phyloP scores from a whole-genome alignment of 345 rosid species.

The Populus euphratica region DNA sequence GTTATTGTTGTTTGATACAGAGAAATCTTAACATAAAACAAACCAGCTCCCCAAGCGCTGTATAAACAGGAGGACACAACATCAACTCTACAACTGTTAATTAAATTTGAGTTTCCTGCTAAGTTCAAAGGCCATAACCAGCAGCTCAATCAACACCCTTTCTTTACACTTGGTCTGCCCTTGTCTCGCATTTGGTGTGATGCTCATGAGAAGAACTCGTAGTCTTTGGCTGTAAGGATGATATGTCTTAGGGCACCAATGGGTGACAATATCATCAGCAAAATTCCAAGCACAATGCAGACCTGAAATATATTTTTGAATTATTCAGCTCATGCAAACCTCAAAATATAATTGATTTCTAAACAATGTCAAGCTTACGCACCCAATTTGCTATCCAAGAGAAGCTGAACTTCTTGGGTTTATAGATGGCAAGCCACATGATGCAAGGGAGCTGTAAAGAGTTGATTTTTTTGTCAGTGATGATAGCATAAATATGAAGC shows the following conservation, averaged over 20 bases:
- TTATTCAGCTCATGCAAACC: neutral
- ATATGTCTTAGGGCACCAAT: conserved; percentile 65
- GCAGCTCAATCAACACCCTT: neutral
- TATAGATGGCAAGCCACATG: conserved; percentile 63
- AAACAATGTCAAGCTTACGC: conserved; percentile 2
- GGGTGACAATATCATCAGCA: conserved; percentile 54
- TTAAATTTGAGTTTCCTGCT: neutral
- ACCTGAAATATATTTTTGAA: conserved; percentile 29
- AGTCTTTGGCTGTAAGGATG: conserved; percentile 46
- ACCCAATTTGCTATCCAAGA: conserved; percentile 78
- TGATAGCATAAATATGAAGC: neutral
- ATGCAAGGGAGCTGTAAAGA: conserved; percentile 63
- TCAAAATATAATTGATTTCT: neutral
- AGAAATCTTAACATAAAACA: neutral
- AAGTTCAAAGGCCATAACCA: neutral
- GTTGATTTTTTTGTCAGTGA: neutral
- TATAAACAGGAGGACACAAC: no score
- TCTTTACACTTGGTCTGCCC: neutral
- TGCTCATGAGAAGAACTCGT: conserved; percentile 53
- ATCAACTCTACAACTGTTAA: no score
- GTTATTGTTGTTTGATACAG: neutral
- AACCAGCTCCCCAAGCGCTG: no score
- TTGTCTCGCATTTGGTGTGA: neutral
- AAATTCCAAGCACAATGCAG: conserved; percentile 57
- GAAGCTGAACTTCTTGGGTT: conserved; percentile 59